phyloP scores from a whole-genome alignment of 2,329 filamentous ascomycete genomes.

The Didymella exigua region DNA sequence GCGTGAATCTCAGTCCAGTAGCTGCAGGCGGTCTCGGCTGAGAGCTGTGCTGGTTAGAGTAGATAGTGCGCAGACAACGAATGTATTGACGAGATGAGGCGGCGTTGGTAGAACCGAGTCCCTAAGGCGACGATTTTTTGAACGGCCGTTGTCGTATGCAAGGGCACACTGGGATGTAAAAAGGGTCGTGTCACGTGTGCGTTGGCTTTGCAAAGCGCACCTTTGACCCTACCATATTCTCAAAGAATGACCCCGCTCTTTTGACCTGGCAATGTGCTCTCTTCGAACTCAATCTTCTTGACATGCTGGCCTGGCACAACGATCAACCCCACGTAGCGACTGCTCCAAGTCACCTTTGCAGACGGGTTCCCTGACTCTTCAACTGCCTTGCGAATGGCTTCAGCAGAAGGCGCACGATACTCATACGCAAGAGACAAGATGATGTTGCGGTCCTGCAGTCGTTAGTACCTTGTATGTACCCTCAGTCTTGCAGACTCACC shows the following conservation, averaged over 20 bases:
- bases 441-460: conserved; percentile 77
- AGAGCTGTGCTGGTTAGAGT: background rate
- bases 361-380: conserved; percentile 50
- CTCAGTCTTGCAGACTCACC: conserved; percentile 56
- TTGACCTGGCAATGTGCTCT: conserved; percentile 48
- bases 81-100: too few species aligned
- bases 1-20: background rate
- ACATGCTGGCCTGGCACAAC: conserved; percentile 89
- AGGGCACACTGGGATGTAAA: background rate
- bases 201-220: background rate
- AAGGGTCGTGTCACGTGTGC: background rate
- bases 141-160: background rate
- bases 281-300: conserved; percentile 85
- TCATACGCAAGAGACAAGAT: conserved; percentile 87
- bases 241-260: conserved; percentile 33
- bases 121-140: background rate
- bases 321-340: conserved; percentile 84
- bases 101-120: background rate
- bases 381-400: conserved; percentile 49
- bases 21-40: background rate
- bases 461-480: background rate
- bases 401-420: conserved; percentile 72
- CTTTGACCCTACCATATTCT: conserved; percentile 1
- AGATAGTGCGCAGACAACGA: too few species aligned
- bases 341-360: conserved; percentile 72